Evolutionary conservation across 805 yeast species (phyloP), one percentile per base, ranked within the genome.

Genomic region (Scheffersomyces stipitis): DNA sequence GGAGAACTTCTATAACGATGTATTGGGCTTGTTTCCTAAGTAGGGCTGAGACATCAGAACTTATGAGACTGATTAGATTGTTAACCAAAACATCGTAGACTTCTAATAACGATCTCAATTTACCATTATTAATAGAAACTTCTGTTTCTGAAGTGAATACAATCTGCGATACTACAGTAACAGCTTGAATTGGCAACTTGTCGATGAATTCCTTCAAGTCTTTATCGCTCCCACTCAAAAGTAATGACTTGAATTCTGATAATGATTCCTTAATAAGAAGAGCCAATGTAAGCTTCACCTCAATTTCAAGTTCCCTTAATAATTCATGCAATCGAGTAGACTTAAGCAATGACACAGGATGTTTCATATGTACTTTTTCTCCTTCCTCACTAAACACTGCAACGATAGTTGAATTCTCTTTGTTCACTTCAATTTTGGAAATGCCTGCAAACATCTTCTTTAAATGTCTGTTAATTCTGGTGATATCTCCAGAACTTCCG

Each of bases 371-470:
- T 2, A 88, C 56, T 0, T 20, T 29, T 51, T 90, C 98, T 0
- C 80, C 84, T 45, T 86, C 84, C 0, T 68, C 62, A n/a, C 96
- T 84, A 1, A 46, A 32, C 0, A 88, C 64, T 1, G 78, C 78
- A 0, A 47, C 38, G 3, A 84, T 71, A 0, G 47, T 24, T 0
- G 62, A 59, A 3, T 46, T 45, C 4, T 58, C 62, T 1, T 45
- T 47, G 14, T 72, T 71, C 26, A 51, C 57, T 0, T 58, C 48
- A 2, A 86, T 45, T 2, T 64, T 51, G 0, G 71, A 46, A 3
- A 88, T 64, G 2, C 91, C 95, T 4, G 78, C 57, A 54, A 85
- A 89, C 81, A 89, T 75, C 50, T 85, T 86, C 31, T 69, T 66
- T 33, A 89, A 60, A 50, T 83, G 89, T 31, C 68, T 72, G 13